These are phyloP conservation scores for Clarkia xantiana DNA, from an alignment of 345 rosid genomes.

Conservation along the genomic window DNA sequence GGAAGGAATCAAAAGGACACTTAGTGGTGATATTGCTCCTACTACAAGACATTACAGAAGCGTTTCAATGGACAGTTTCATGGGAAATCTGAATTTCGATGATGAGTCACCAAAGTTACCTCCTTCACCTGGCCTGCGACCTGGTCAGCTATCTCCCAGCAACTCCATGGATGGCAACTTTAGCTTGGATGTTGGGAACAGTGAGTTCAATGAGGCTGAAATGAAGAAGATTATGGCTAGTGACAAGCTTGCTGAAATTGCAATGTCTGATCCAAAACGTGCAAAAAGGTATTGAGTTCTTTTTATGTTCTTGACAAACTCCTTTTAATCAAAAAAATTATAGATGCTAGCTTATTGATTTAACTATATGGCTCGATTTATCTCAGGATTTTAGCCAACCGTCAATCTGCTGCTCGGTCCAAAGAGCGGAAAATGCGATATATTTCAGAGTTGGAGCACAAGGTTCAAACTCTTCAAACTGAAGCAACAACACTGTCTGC, in stretches of 20 bases:
- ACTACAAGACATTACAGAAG: conserved; percentile 72
- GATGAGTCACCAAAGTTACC: conserved; percentile 70
- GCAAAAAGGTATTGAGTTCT: conserved; percentile 50
- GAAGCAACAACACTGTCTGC: conserved; percentile 91
- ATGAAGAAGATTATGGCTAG: conserved; percentile 59
- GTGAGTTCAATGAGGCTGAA: conserved; percentile 48
- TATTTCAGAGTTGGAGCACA: conserved; percentile 84
- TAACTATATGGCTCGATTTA: not conserved
- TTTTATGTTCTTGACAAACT: not conserved
- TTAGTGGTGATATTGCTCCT: conserved; percentile 62
- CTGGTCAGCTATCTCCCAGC: conserved; percentile 55
- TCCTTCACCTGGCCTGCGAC: conserved; percentile 57
- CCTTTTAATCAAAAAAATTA: no score
- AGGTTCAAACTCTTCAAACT: conserved; percentile 76
- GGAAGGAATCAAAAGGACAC: conserved; percentile 70
- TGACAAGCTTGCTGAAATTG: conserved; percentile 74
- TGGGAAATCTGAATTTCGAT: conserved; percentile 61
- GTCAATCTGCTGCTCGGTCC: conserved; percentile 96
- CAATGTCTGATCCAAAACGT: conserved; percentile 63
- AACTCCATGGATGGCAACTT: conserved; percentile 56
- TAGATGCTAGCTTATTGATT: no score
- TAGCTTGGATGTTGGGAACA: conserved; percentile 60
- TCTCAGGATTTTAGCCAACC: conserved; percentile 20
- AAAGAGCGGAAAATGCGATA: conserved; percentile 94
- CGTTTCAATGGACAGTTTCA: conserved; percentile 89